Conservation (phyloP, 2,329 filamentous ascomycete species). For the Mycogone perniciosa region DNA sequence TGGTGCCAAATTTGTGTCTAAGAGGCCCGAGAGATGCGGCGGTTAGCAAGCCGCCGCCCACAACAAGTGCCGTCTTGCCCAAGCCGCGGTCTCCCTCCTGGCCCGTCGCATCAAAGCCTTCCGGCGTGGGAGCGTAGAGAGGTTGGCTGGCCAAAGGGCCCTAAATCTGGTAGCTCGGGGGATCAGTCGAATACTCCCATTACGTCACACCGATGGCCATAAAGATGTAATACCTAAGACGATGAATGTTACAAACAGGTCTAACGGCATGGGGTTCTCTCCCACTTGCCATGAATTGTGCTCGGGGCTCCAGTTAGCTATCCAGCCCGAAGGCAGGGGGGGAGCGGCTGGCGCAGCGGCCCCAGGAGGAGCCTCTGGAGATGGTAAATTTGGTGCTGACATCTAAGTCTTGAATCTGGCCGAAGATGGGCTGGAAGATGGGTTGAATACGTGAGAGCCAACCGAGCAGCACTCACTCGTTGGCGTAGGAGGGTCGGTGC, state of each 20-base stretch:
- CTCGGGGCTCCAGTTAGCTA: constrained; percentile 1
- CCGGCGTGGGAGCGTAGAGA: neutral
- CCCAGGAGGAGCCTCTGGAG: neutral
- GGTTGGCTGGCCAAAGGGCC: neutral
- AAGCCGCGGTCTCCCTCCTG: constrained; percentile 5
- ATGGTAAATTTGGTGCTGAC: neutral
- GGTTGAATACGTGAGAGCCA: neutral
- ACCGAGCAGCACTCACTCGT: neutral
- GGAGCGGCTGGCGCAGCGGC: neutral
- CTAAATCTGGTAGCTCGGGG: neutral
- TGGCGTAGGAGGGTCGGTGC: neutral
- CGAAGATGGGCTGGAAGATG: neutral
- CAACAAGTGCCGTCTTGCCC: neutral
- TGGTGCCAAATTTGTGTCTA: neutral
- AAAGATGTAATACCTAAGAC: constrained; percentile 1
- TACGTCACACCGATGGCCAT: neutral
- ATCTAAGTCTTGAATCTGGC: neutral
- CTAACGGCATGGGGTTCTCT: neutral
- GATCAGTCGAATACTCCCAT: neutral
- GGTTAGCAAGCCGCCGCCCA: neutral
- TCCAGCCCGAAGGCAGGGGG: neutral
- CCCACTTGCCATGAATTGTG: constrained; percentile 3
- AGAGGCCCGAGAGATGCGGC: constrained; percentile 2
- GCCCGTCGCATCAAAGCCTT: neutral
- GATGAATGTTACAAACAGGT: neutral